Percentiles rank a stretch among this genome's conserved stretches.
phyloP scores from a whole-genome alignment of 192 early-diverging fungal genomes.

The Paraglomus brasilianum region DNA sequence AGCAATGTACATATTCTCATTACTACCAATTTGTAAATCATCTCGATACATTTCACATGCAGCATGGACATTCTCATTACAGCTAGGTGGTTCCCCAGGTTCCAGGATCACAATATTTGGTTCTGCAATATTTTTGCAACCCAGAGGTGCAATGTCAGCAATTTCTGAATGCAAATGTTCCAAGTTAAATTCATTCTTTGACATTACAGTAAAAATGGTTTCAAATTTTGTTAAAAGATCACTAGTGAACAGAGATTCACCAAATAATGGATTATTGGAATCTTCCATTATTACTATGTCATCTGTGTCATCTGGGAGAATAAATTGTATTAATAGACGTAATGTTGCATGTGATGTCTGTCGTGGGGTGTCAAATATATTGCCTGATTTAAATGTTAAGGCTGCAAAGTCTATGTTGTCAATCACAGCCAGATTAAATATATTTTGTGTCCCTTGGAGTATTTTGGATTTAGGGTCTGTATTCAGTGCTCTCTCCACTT shows the following conservation, averaged over 20 bases:
- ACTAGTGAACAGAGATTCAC: background rate
- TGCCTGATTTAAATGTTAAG: background rate
- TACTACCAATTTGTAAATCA: conserved; percentile 4
- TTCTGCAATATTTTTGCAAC: conserved; percentile 9
- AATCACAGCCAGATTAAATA: conserved; percentile 2
- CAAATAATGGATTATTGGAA: conserved; percentile 1
- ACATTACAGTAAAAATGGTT: conserved; percentile 7
- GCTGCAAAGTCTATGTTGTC: conserved; percentile 10
- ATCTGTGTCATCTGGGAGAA: background rate
- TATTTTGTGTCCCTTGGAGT: background rate
- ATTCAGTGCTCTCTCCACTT: background rate
- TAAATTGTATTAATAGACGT: conserved; percentile 7
- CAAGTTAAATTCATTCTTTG: background rate
- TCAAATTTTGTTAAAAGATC: conserved; percentile 16
- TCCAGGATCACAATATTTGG: background rate
- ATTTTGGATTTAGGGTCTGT: background rate
- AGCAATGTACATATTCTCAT: background rate
- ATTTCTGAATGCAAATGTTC: background rate
- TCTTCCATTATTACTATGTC: background rate
- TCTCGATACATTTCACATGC: conserved; percentile 15
- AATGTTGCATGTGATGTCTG: conserved; percentile 1
- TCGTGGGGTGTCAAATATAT: background rate
- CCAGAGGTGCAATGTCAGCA: background rate
- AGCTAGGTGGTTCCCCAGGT: background rate
- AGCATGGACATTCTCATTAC: conserved; percentile 1